A percentile compares a stretch with the other conserved stretches of the same genome.
Evolutionary conservation across 768 basidiomycete species (phyloP).

Genomic region (Lactifluus subvellereus): DNA sequence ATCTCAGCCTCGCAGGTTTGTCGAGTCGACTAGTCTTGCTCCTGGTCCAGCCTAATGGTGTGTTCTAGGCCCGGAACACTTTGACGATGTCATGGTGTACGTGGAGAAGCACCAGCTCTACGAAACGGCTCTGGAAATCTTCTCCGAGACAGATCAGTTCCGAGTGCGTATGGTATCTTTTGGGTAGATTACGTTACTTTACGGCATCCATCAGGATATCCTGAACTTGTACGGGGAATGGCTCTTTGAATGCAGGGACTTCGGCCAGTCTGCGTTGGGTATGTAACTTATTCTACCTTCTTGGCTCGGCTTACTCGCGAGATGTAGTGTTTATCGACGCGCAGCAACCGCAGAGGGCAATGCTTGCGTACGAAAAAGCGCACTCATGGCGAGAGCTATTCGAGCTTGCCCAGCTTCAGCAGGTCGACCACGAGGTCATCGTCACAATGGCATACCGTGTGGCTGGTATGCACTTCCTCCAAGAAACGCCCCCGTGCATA

Average conservation of each 20-base stretch:
- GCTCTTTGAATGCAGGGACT: conserved; percentile 81
- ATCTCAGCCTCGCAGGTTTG: conserved; percentile 66
- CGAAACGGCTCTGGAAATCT: conserved; percentile 66
- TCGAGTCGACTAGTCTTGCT: not conserved
- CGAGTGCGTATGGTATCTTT: conserved; percentile 38
- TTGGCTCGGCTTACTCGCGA: not conserved
- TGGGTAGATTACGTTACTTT: not conserved
- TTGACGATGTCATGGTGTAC: conserved; percentile 77
- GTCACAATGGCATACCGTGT: conserved; percentile 66
- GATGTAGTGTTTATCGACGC: conserved; percentile 69
- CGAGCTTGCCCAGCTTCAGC: conserved; percentile 57
- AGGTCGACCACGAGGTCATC: conserved; percentile 50
- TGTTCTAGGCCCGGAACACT: conserved; percentile 53
- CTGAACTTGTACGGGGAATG: conserved; percentile 78
- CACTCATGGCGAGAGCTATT: conserved; percentile 91
- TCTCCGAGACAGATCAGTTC: conserved; percentile 59
- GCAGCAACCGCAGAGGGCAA: conserved; percentile 56
- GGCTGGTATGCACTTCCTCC: conserved; percentile 52
- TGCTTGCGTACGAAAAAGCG: conserved; percentile 83
- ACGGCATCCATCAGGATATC: conserved; percentile 42
- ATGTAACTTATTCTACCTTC: conserved; percentile 15
- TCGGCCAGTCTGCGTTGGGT: conserved; percentile 81
- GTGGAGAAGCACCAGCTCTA: conserved; percentile 74
- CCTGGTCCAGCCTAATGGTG: not conserved
- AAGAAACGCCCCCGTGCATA: not conserved